Evolutionary conservation across 345 rosid genomes (phyloP).

Genomic region (Lenwebbia sp.): DNA sequence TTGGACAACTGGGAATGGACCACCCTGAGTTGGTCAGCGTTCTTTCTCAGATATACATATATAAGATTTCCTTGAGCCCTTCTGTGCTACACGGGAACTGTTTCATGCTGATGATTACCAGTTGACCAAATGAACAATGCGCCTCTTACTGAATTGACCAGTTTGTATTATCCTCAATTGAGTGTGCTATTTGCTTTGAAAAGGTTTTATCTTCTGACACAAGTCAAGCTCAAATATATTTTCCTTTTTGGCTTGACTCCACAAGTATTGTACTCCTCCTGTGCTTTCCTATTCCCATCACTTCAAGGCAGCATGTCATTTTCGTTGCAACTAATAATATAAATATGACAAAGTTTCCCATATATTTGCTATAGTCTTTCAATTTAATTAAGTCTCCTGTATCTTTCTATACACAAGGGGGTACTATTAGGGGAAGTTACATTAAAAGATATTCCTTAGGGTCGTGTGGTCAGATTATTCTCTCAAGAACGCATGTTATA

Average conservation of each 20-base stretch:
- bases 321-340: neutral
- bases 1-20: neutral
- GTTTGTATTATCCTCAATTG: neutral
- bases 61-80: neutral
- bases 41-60: neutral
- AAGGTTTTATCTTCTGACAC: neutral
- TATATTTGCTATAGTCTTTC: neutral
- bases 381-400: neutral
- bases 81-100: neutral
- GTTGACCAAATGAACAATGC: neutral
- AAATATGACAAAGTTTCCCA: neutral
- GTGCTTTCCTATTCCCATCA: neutral
- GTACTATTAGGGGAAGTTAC: neutral
- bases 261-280: neutral
- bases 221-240: neutral
- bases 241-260: neutral
- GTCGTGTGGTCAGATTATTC: neutral
- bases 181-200: neutral
- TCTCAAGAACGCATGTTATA: neutral
- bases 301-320: neutral
- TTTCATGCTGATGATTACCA: neutral
- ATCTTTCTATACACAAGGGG: neutral
- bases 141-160: neutral
- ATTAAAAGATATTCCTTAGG: neutral
- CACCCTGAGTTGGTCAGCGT: neutral